Base-by-base conservation (phyloP, 1,284 basidiomycete species). In the Pyrrhoderma lamaoense region DNA sequence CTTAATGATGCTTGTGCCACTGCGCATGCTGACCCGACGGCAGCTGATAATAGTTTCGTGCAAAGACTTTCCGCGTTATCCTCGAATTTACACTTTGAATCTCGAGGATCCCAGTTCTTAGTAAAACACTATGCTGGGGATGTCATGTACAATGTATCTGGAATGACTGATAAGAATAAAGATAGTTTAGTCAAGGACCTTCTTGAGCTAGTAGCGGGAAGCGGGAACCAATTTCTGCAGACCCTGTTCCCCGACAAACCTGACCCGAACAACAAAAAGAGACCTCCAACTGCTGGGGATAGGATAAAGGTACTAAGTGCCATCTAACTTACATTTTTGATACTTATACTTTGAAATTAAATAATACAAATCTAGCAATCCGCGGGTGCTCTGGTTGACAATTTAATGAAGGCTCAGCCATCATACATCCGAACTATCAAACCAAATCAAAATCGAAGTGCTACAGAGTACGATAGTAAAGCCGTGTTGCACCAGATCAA, bases 161-260 rank as follows among this genome's bases (percentile, higher is more conserved):
- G 96, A 8, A 99, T 99, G 96, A 99, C 96, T 14, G 96, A 99
- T 71, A 99, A 99, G 80, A 99, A 99, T 76, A 99, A 99, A 76
- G 96, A 99, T 62, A 82, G 92, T 3, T 76, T 99, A 27, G 78
- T 93, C 65, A 98, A 98, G 68, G 96, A 99, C 64, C 75, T 99
- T 37, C 74, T 98, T 46, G 93, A 98, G 62, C 79, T 99, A 43
- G 76, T 99, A 53, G 89, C 82, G 34, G 72, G 75, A 40, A 91
- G 88, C 60, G 72, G 78, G 23, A 93, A 96, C 64, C 68, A 75
- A 45, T 97, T 99, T 76, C 65, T 99, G 56, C 90, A 93, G 61
- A 75, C 74, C 0, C 68, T 99, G 19, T 99, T 99, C 77, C 90
- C 92, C 1, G 95, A 99, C 60, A 82, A 93, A 23, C 89, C 93